These are phyloP conservation scores for Aleurites moluccanus DNA, from an alignment of 441 rosid species.

Conservation along the genomic window DNA sequence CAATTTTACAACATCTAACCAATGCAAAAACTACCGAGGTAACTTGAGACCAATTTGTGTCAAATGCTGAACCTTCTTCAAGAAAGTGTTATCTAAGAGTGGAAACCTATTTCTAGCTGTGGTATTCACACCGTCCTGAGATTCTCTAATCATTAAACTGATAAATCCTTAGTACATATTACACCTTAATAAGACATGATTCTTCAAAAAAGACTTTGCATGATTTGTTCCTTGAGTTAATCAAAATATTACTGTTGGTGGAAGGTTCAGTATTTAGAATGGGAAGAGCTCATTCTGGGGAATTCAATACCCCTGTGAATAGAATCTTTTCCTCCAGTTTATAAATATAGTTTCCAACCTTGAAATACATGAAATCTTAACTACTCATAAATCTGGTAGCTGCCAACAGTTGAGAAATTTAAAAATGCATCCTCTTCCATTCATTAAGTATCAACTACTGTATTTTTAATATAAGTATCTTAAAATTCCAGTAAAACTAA, in stretches of 20 bases:
- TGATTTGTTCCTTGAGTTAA: background rate
- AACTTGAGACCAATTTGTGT: background rate
- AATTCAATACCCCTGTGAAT: background rate
- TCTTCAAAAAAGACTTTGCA: background rate
- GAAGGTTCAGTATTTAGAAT: background rate
- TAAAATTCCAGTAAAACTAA: background rate
- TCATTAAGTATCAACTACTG: background rate
- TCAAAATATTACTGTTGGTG: background rate
- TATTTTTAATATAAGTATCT: background rate
- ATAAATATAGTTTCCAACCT: background rate
- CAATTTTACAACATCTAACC: background rate
- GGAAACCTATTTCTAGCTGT: background rate
- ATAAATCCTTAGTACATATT: background rate
- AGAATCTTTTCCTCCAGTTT: background rate
- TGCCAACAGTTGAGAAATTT: background rate
- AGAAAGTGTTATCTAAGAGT: background rate
- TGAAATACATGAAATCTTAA: background rate
- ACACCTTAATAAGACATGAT: background rate
- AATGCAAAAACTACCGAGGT: background rate
- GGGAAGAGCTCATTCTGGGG: background rate
- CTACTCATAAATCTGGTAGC: background rate
- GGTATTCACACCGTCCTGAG: background rate
- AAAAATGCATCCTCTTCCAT: background rate
- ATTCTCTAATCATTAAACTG: background rate
- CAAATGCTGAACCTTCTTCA: constrained; percentile 1